These are phyloP conservation scores for Tetragonia tetragonoides DNA, from an alignment of 148 eudicot species.

Conservation along the genomic window DNA sequence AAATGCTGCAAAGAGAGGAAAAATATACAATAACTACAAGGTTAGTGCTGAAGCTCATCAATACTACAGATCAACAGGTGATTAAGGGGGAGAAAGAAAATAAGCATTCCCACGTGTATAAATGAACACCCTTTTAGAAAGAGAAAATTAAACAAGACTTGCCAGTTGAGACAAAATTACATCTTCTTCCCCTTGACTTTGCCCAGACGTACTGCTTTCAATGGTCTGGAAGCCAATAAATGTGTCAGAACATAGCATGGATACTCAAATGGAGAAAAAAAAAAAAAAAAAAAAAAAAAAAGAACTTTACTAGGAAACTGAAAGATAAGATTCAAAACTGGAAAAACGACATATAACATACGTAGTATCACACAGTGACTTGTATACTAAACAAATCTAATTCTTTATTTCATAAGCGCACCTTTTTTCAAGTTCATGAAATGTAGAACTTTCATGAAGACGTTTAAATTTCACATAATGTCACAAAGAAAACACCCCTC, in stretches of 20 bases:
- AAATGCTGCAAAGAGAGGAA: slow-evolving; percentile 47
- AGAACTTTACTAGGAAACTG: background rate
- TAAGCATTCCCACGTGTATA: background rate
- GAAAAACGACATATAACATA: background rate
- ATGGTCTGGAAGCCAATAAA: slow-evolving; percentile 43
- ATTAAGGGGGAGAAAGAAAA: background rate
- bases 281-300: background rate
- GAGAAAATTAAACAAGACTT: slow-evolving; percentile 15
- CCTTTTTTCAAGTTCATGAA: too few species aligned
- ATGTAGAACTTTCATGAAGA: too few species aligned
- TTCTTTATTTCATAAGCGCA: too few species aligned
- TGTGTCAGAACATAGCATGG: background rate
- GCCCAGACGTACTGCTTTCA: slow-evolving; percentile 62
- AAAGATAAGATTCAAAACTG: background rate
- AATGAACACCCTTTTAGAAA: background rate
- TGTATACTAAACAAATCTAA: too few species aligned
- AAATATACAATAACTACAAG: background rate
- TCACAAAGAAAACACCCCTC: too few species aligned
- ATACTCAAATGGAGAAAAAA: background rate
- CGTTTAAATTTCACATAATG: too few species aligned
- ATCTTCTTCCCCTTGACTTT: slow-evolving; percentile 51
- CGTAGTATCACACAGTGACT: background rate
- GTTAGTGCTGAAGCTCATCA: background rate
- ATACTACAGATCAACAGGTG: background rate
- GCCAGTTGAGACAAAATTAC: slow-evolving; percentile 63